These are phyloP conservation scores for Hypoxylon subgilvum DNA, from an alignment of 495 filamentous ascomycete genomes.

Conservation along the genomic window DNA sequence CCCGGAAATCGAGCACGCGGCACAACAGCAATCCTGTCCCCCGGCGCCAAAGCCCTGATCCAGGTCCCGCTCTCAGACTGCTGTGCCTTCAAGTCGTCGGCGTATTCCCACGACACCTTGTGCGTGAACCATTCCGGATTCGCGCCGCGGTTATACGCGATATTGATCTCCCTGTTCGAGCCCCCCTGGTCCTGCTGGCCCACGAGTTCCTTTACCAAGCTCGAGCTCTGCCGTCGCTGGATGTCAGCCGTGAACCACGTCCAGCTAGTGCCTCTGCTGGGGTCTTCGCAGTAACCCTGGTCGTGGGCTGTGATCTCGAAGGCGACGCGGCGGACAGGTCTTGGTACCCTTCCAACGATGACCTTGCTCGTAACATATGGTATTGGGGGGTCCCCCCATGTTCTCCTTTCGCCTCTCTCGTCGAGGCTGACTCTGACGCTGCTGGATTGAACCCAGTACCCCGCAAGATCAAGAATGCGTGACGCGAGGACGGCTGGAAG, in stretches of 20 bases:
- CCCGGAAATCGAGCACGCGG: conserved; percentile 29
- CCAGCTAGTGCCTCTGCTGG: conserved; percentile 20
- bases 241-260: conserved; percentile 34
- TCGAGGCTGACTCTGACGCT: conserved; percentile 24
- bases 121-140: conserved; percentile 18
- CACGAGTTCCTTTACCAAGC: conserved; percentile 6
- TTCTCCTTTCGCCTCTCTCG: conserved; percentile 15
- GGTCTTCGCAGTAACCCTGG: conserved; percentile 29
- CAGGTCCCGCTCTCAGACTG: conserved; percentile 11
- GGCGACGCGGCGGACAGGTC: conserved; percentile 24
- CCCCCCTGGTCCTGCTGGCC: conserved; percentile 12
- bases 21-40: conserved; percentile 19
- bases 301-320: conserved; percentile 34
- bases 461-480: conserved; percentile 30
- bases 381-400: conserved; percentile 25
- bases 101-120: conserved; percentile 16
- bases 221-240: conserved; percentile 20
- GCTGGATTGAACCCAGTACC: conserved; percentile 31
- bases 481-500: background rate
- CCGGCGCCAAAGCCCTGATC: conserved; percentile 16
- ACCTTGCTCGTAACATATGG: conserved; percentile 26
- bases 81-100: background rate
- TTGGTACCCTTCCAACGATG: conserved; percentile 5
- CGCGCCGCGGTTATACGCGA: conserved; percentile 24
- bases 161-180: conserved; percentile 22